Evolutionary conservation across 176 grass and related monocot species (phyloP).

Genomic region (Raddia guianensis): DNA sequence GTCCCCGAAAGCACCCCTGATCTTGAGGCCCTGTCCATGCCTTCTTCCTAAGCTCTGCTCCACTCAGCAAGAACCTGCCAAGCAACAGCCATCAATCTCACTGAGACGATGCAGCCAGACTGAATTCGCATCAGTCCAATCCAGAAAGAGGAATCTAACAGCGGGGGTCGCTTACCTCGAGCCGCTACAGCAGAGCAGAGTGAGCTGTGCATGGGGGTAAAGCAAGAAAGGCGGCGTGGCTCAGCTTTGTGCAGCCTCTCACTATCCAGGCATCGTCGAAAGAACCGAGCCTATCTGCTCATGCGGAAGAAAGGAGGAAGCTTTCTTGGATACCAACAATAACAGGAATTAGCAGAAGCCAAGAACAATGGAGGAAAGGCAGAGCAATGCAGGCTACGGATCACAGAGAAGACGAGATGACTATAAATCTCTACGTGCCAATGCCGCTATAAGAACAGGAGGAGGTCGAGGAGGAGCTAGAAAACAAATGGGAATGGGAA

Average conservation of each 20-base stretch:
- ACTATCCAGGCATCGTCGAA: background rate
- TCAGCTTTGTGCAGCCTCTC: slow-evolving; percentile 5
- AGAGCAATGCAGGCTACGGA: background rate
- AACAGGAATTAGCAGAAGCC: background rate
- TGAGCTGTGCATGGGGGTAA: slow-evolving; percentile 39
- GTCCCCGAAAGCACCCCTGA: slow-evolving; percentile 52
- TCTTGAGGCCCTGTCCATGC: slow-evolving; percentile 50
- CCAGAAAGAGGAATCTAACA: slow-evolving; percentile 21
- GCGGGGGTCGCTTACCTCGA: slow-evolving; percentile 35
- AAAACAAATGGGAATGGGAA: slow-evolving; percentile 43
- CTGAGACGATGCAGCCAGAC: background rate
- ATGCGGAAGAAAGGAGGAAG: background rate
- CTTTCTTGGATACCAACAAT: slow-evolving; percentile 14
- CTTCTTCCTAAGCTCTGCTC: background rate
- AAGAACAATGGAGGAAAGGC: slow-evolving; percentile 28
- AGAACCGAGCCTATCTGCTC: background rate
- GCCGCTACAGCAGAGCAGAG: slow-evolving; percentile 9
- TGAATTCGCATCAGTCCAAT: slow-evolving; percentile 3
- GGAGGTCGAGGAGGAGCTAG: slow-evolving; percentile 1
- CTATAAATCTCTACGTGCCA: background rate
- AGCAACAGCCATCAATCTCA: background rate
- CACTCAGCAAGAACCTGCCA: slow-evolving; percentile 39
- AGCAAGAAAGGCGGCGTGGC: slow-evolving; percentile 13
- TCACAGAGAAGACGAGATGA: slow-evolving; percentile 15
- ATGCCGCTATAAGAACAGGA: slow-evolving; percentile 4